These are phyloP conservation scores for Ilex aquifolium DNA, from an alignment of 257 asterid genomes.

Conservation along the genomic window DNA sequence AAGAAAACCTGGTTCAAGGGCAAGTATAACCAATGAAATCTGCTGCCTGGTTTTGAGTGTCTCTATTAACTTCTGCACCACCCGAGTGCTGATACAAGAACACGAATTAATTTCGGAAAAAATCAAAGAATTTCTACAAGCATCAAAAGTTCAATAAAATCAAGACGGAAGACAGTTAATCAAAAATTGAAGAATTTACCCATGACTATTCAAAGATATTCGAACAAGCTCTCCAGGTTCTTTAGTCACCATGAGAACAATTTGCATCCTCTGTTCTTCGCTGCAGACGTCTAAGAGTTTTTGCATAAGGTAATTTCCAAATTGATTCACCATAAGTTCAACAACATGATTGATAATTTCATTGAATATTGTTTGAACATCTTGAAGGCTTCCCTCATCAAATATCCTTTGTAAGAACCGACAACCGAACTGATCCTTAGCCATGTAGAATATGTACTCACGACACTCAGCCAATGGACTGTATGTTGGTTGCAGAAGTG, in stretches of 20 bases:
- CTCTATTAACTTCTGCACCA: slow-evolving; percentile 36
- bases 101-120: neutral
- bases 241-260: slow-evolving; percentile 27
- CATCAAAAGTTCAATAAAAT: neutral
- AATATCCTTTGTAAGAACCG: slow-evolving; percentile 28
- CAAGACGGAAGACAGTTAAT: neutral
- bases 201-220: slow-evolving; percentile 27
- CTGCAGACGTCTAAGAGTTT: slow-evolving; percentile 38
- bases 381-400: slow-evolving; percentile 30
- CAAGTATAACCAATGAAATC: slow-evolving; percentile 23
- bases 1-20: slow-evolving; percentile 37
- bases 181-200: slow-evolving; percentile 20
- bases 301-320: slow-evolving; percentile 35
- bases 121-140: neutral
- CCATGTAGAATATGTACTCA: slow-evolving; percentile 18
- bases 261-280: slow-evolving; percentile 30
- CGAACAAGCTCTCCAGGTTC: slow-evolving; percentile 20
- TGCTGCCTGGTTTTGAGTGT: slow-evolving; percentile 28
- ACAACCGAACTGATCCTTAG: slow-evolving; percentile 42
- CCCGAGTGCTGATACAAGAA: slow-evolving; percentile 31
- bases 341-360: slow-evolving; percentile 27
- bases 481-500: neutral
- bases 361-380: slow-evolving; percentile 24
- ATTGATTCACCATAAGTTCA: slow-evolving; percentile 37
- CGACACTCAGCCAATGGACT: slow-evolving; percentile 13